phyloP scores from a whole-genome alignment of 495 filamentous ascomycete species.

The Lepidopterella palustris region DNA sequence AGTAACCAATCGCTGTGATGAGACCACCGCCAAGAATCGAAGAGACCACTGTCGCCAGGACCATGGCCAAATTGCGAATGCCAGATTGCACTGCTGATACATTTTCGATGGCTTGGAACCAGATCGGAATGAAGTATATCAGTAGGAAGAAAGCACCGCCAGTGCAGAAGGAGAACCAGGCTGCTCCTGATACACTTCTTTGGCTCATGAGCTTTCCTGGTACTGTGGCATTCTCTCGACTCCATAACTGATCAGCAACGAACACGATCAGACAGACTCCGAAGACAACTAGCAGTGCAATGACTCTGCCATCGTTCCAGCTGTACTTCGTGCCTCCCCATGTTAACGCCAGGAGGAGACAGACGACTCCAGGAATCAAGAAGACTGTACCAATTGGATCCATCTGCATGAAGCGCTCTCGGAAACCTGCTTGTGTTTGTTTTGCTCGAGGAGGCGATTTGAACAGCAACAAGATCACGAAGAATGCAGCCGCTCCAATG shows the following conservation, averaged over 20 bases:
- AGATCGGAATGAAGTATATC: conserved; percentile 19
- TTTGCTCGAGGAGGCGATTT: conserved; percentile 10
- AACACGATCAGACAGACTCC: conserved; percentile 13
- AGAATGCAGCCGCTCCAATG: conserved; percentile 26
- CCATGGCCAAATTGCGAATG: conserved; percentile 17
- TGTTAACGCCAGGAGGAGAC: conserved; percentile 30
- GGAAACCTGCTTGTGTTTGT: conserved; percentile 11
- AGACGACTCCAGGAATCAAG: conserved; percentile 20
- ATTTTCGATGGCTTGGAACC: conserved; percentile 16
- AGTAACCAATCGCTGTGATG: conserved; percentile 2
- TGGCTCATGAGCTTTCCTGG: conserved; percentile 12
- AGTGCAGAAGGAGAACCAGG: conserved; percentile 8
- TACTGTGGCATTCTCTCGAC: conserved; percentile 15
- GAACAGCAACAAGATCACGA: conserved; percentile 29
- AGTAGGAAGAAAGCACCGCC: background rate
- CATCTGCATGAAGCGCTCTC: conserved; percentile 33
- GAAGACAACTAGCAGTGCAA: conserved; percentile 41
- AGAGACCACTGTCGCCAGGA: conserved; percentile 34
- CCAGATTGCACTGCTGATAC: conserved; percentile 5
- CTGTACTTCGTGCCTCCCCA: conserved; percentile 24
- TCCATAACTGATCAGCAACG: conserved; percentile 16
- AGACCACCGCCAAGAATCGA: conserved; percentile 32
- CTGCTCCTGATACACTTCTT: background rate
- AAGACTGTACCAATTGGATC: conserved; percentile 27
- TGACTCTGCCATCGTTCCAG: conserved; percentile 19